Evolutionary conservation across 495 filamentous ascomycete genomes (phyloP), one percentile per base, ranked within the genome.

Genomic region (Penicillium angulare): DNA sequence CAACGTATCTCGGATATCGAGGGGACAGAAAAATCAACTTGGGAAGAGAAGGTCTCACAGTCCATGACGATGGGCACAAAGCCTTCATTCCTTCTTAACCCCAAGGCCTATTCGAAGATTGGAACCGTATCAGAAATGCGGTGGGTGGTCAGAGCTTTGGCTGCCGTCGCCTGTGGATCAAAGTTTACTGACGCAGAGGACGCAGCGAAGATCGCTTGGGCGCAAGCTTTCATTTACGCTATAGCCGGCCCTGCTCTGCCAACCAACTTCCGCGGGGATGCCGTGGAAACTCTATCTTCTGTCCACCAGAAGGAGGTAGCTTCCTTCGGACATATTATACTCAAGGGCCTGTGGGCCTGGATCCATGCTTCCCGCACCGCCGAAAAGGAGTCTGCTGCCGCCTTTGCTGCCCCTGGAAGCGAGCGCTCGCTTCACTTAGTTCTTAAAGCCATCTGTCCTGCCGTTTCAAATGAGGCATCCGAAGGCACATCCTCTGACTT

Each of bases 321-420:
- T 18, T 52, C 70, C 13, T 76, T 92, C 18, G 79, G 83, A 0
- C 70, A 71, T 13, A 65, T 82, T 39, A 70, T 96, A 7, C 71
- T 89, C 24, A 72, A 77, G 43, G 90, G 85, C 8, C 63, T 97
- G 13, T 97, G 95, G 93, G 75, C 77, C 27, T 97, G 93, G 92
- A 73, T 86, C 15, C 69, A 83, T 44, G 73, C 79, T 16, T 63
- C 82, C 8, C 83, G 88, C 38, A 65, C 74, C 1, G 78, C 71
- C 0, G 88, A 92, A 23, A 95, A 89, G 58, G 93, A 97, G 46
- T 86, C 80, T 47, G 81, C 87, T 10, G 84, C 90, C 1, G 64
- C 77, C 10, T 74, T 79, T 33, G 80, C 90, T 16, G 92, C 88
- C 54, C 79, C 83, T 0, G 87, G 79, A 18, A 81, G 66, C 24